Percentiles rank a stretch among this genome's conserved stretches.
Conservation (phyloP, 2,329 filamentous ascomycete genomes). For the Boeremia lycopersici region DNA sequence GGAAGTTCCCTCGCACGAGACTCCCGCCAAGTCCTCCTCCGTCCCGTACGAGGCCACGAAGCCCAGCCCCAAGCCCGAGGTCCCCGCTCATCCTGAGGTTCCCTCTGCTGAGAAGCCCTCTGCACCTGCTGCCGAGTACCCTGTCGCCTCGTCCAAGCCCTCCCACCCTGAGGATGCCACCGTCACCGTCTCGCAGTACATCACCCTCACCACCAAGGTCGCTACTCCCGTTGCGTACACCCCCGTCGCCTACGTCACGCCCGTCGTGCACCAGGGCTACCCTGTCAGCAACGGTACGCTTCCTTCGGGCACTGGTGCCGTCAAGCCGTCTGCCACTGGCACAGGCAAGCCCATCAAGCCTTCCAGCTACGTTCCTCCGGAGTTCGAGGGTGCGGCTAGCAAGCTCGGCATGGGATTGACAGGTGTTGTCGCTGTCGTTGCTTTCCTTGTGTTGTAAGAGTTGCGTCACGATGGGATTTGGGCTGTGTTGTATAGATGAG, state of each 20-base stretch:
- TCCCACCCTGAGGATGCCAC: conserved; percentile 4
- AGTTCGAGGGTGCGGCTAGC: conserved; percentile 37
- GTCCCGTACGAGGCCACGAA: conserved; percentile 5
- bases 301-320: conserved; percentile 16
- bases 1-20: conserved; percentile 19
- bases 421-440: conserved; percentile 26
- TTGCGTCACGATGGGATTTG: neutral
- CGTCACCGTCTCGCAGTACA: conserved; percentile 19
- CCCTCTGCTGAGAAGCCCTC: conserved; percentile 12
- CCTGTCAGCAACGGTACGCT: conserved; percentile 13
- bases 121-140: neutral
- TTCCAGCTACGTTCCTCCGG: conserved; percentile 15
- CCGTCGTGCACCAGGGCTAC: conserved; percentile 10
- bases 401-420: conserved; percentile 28
- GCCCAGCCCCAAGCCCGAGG: conserved; percentile 6
- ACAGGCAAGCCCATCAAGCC: conserved; percentile 20
- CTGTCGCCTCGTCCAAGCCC: neutral
- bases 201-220: conserved; percentile 35
- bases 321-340: conserved; percentile 4
- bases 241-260: conserved; percentile 11
- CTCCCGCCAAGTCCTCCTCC: conserved; percentile 1
- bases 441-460: conserved; percentile 30
- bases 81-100: conserved; percentile 13
- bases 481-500: neutral
- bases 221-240: conserved; percentile 22